A percentile compares a stretch with the other conserved stretches of the same genome.
Evolutionary conservation across 164 flowering plant species (phyloP).

Genomic region (Pachysandra terminalis): DNA sequence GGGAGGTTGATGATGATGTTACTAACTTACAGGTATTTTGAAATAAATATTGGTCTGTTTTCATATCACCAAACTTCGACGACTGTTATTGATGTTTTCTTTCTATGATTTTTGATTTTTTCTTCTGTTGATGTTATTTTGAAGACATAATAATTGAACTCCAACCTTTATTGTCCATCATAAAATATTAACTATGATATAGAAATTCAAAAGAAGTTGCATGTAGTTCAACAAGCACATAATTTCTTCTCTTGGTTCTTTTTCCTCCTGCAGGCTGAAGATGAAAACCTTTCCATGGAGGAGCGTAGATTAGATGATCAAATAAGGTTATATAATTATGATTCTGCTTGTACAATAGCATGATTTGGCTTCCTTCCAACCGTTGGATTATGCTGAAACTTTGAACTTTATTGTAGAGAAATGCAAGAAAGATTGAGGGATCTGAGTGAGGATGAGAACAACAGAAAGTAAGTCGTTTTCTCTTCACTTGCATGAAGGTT

Average conservation of each 20-base stretch:
- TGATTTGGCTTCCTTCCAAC: background rate
- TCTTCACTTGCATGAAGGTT: background rate
- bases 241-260: background rate
- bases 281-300: constrained; percentile 68
- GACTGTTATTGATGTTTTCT: background rate
- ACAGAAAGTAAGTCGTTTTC: constrained; percentile 50
- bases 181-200: no score
- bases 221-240: background rate
- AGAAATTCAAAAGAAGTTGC: background rate
- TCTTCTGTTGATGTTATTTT: no score
- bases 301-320: constrained; percentile 72
- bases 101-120: background rate
- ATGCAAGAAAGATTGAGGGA: constrained; percentile 89
- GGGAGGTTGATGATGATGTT: constrained; percentile 48
- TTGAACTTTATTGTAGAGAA: constrained; percentile 52
- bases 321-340: constrained; percentile 36
- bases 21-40: constrained; percentile 56
- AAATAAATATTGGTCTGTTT: constrained; percentile 9
- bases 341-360: background rate
- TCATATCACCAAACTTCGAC: background rate
- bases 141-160: background rate
- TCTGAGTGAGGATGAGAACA: constrained; percentile 85
- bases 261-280: constrained; percentile 62
- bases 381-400: constrained; percentile 20
- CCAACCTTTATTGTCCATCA: background rate